Evolutionary conservation across 169 alveolate genomes (phyloP), one percentile per base, ranked within the genome.

Genomic region (Babesia bigemina): DNA sequence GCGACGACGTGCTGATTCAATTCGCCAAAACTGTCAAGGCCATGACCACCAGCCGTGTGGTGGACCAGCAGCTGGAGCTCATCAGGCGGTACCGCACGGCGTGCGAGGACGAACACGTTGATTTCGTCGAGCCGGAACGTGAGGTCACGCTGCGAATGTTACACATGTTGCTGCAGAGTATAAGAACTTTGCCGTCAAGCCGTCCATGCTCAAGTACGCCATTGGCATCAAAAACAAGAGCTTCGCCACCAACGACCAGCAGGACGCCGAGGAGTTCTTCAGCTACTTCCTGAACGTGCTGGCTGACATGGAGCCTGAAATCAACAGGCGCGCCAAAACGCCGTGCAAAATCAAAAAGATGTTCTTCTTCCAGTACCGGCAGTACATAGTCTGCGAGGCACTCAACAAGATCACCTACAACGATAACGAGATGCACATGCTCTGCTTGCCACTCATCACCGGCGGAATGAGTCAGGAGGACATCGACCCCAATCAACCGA

Each of bases 231-330:
- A 33, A 11, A 81, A 71, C 55, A n/a, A 2, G 22, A 26, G 49
- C 56, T 81, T 72, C 47, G 49, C 60, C 22, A 72, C 60, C 55
- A 55, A 52, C 19, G 85, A 71, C 14, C 88, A 81, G 24, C 88
- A 81, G 45, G 88, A 81, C 44, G 85, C 88, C 14, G 85, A 81
- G 22, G 88, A 81, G 69, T 81, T 71, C 55, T 50, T 81, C 59
- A 60, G 79, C 58, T 59, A 21, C 49, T 49, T 81, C 42, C 28
- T 81, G 9, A 63, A 81, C 29, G 4, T 47, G 2, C 50, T 70
- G 19, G 79, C 21, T 0, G 63, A 70, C 36, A 16, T 78, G 83
- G 33, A 22, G n/a, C 44, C 63, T 2, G 67, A 76, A 19, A 17
- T 76, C n/a, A 69, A 69, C 19, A 14, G 63, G 52, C 70, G 86